These are phyloP conservation scores for Eucalyptus viminalis DNA, from an alignment of 345 rosid genomes.

Conservation along the genomic window DNA sequence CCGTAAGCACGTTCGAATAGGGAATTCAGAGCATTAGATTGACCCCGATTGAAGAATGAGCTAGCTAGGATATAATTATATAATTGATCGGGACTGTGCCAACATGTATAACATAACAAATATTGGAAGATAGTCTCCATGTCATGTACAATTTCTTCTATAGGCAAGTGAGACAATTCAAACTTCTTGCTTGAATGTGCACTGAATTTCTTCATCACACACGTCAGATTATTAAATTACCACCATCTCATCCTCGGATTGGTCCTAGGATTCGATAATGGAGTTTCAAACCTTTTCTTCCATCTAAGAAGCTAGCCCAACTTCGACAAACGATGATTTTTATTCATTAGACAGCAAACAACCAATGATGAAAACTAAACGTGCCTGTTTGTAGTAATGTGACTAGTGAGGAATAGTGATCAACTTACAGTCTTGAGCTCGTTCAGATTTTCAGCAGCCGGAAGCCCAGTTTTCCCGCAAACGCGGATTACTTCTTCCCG, in stretches of 20 bases:
- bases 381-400: background rate
- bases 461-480: constrained; percentile 15
- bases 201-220: background rate
- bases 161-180: background rate
- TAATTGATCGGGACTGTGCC: background rate
- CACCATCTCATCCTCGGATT: background rate
- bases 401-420: background rate
- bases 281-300: background rate
- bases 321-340: background rate
- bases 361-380: background rate
- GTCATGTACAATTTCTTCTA: background rate
- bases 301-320: background rate
- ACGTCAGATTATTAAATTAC: background rate
- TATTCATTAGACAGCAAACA: background rate
- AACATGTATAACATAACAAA: background rate
- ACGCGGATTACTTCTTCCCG: constrained; percentile 51
- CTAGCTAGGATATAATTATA: background rate
- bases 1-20: background rate
- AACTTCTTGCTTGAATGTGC: background rate
- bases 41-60: background rate
- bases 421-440: constrained; percentile 57
- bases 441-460: constrained; percentile 22
- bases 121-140: background rate
- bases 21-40: background rate
- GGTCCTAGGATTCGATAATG: background rate